A percentile compares a stretch with the other conserved stretches of the same genome.
Evolutionary conservation across 495 filamentous ascomycete genomes (phyloP).

Genomic region (Lophium mytilinum): DNA sequence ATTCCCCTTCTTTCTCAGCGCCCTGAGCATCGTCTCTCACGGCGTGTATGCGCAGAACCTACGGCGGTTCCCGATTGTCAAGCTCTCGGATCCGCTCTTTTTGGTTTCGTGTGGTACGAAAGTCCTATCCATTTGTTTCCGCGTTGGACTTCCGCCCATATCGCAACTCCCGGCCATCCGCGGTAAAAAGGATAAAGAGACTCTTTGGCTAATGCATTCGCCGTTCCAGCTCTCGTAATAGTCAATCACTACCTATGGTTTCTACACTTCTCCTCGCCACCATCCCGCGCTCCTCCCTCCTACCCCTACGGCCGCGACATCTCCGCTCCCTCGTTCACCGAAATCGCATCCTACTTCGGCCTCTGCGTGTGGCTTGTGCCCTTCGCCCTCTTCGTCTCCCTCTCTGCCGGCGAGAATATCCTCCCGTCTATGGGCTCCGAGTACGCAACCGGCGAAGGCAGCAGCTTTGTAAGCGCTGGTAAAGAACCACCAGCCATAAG

Average conservation of each 20-base stretch:
- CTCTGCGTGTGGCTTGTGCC: constrained; percentile 95
- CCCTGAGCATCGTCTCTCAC: constrained; percentile 75
- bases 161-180: background rate
- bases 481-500: constrained; percentile 32
- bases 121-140: background rate
- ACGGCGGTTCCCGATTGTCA: constrained; percentile 79
- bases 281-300: constrained; percentile 25
- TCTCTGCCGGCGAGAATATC: constrained; percentile 90
- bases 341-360: constrained; percentile 93
- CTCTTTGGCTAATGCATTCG: background rate
- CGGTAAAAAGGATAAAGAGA: no score
- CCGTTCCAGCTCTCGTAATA: constrained; percentile 58
- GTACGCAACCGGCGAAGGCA: constrained; percentile 52
- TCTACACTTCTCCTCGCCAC: constrained; percentile 65
- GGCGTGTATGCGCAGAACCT: constrained; percentile 84
- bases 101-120: constrained; percentile 66
- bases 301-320: constrained; percentile 40
- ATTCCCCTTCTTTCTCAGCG: constrained; percentile 66
- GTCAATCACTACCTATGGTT: constrained; percentile 98
- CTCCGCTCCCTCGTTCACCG: constrained; percentile 67
- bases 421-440: constrained; percentile 75
- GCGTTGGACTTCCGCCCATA: background rate
- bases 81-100: constrained; percentile 82
- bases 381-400: constrained; percentile 86
- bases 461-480: constrained; percentile 34